Percentiles rank a stretch among this genome's conserved stretches.
Conservation (phyloP, 1,284 basidiomycete species). For the Trichosporon ovoides region DNA sequence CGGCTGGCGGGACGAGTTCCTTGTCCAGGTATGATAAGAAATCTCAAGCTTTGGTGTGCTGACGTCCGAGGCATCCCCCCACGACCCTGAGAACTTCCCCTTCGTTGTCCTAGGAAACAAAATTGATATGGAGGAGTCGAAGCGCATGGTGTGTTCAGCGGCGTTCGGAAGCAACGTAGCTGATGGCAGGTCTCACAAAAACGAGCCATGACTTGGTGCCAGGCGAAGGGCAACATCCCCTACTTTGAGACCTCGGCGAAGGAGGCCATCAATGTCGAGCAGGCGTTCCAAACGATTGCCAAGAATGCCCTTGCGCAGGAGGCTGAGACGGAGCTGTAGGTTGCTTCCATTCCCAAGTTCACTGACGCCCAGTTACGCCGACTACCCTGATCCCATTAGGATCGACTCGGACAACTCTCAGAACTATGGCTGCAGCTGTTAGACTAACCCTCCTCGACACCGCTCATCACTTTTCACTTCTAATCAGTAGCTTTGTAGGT, state of each 20-base stretch:
- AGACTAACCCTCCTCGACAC: slow-evolving; percentile 9
- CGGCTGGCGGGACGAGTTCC: slow-evolving; percentile 95
- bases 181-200: slow-evolving; percentile 85
- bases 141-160: slow-evolving; percentile 71
- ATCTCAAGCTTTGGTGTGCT: neutral
- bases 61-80: slow-evolving; percentile 72
- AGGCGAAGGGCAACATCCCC: slow-evolving; percentile 98
- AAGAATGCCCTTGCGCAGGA: slow-evolving; percentile 98
- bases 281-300: slow-evolving; percentile 98
- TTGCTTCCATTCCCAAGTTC: neutral
- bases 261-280: slow-evolving; percentile 99
- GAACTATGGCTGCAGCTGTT: slow-evolving; percentile 90
- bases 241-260: slow-evolving; percentile 99
- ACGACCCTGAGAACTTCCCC: slow-evolving; percentile 99
- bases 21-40: slow-evolving; percentile 60
- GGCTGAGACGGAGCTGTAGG: slow-evolving; percentile 70
- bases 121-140: slow-evolving; percentile 99
- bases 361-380: slow-evolving; percentile 67
- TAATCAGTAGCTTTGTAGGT: slow-evolving; percentile 6
- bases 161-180: neutral
- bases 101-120: slow-evolving; percentile 99
- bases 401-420: slow-evolving; percentile 90
- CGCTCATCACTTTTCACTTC: slow-evolving; percentile 1
- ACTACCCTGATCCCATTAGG: slow-evolving; percentile 98
- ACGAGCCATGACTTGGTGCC: slow-evolving; percentile 99